Evolutionary conservation across 306 rosid genomes (phyloP).

Genomic region (Cucurbita maxima): DNA sequence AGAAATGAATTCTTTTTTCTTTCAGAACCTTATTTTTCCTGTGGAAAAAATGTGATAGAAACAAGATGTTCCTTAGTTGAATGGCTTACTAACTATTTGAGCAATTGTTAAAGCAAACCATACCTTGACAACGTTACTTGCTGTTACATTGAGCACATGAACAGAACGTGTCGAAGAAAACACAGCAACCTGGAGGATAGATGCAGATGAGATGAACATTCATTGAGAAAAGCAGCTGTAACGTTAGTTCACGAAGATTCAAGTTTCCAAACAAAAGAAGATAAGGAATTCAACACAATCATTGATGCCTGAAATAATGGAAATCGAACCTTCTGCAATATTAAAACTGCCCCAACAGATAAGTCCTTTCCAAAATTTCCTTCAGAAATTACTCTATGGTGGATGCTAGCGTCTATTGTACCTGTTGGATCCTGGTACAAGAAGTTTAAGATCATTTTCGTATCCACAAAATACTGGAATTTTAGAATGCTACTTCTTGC

Average conservation of each 20-base stretch:
- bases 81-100: not conserved
- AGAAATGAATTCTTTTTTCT: not conserved
- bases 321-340: slow-evolving; percentile 44
- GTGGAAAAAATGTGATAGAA: not conserved
- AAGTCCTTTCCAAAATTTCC: slow-evolving; percentile 34
- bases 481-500: not conserved
- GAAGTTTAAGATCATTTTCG: not conserved
- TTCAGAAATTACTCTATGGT: slow-evolving; percentile 38
- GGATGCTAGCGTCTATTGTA: slow-evolving; percentile 42
- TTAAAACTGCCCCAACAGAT: slow-evolving; percentile 51
- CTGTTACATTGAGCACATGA: slow-evolving; percentile 51
- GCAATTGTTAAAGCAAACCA: slow-evolving; percentile 3
- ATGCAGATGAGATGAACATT: not conserved
- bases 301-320: not conserved
- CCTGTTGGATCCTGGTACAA: slow-evolving; percentile 68
- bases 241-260: not conserved
- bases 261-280: not conserved
- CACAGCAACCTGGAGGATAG: slow-evolving; percentile 44
- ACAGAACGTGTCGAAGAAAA: slow-evolving; percentile 47
- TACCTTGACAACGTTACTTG: slow-evolving; percentile 55
- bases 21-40: not conserved
- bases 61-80: not conserved
- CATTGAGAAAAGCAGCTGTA: not conserved
- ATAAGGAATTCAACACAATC: not conserved
- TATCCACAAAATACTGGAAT: not conserved